Percentiles rank a stretch among this genome's conserved stretches.
Conservation (phyloP, 768 basidiomycete species). For the Mycena maculata region DNA sequence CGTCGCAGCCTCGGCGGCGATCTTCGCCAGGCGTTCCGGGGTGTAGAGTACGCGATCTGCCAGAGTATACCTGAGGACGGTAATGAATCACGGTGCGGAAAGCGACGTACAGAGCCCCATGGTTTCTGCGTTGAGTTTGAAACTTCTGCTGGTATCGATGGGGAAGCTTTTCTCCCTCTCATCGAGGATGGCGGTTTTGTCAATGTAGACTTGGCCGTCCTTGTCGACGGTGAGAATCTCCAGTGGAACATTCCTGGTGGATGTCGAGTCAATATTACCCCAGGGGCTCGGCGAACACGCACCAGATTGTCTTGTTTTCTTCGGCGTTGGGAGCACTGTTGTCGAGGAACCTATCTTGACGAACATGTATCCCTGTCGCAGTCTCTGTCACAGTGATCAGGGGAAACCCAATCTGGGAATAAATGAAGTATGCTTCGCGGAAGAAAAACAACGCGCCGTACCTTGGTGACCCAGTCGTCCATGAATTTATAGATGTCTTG, state of each 20-base stretch:
- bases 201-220: conserved; percentile 66
- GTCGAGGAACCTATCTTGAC: conserved; percentile 93
- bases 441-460: conserved; percentile 31
- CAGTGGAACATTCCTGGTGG: conserved; percentile 81
- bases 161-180: conserved; percentile 74
- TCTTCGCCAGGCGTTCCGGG: conserved; percentile 78
- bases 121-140: conserved; percentile 92
- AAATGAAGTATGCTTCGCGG: background rate
- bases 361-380: conserved; percentile 74
- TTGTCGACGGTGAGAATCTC: conserved; percentile 71
- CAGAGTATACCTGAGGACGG: background rate
- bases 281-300: background rate
- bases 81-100: conserved; percentile 2
- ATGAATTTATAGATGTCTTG: conserved; percentile 84
- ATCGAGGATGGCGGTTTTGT: conserved; percentile 72
- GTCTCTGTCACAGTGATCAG: conserved; percentile 90
- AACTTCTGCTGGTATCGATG: conserved; percentile 80
- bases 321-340: conserved; percentile 80
- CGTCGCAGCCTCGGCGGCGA: conserved; percentile 84
- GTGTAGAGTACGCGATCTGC: conserved; percentile 89
- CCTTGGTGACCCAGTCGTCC: conserved; percentile 92
- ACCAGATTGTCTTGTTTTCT: conserved; percentile 93
- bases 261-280: background rate
- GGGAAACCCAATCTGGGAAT: conserved; percentile 74
- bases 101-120: conserved; percentile 82